These are phyloP conservation scores for Cymbopogon flexuosus DNA, from an alignment of 202 grass and related monocot species.

Conservation along the genomic window DNA sequence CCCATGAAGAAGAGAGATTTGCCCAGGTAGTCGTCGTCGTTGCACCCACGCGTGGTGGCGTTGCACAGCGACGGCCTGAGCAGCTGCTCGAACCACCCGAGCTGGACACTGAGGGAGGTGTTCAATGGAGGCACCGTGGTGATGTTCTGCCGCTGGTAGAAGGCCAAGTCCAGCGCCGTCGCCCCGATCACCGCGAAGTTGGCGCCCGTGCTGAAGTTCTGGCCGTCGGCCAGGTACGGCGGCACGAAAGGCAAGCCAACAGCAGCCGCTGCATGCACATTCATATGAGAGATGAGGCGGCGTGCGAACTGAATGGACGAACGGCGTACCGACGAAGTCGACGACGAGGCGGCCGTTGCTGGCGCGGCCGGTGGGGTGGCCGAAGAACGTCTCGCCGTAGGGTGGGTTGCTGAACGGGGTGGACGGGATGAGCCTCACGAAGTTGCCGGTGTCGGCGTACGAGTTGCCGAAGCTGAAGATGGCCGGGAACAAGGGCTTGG, in stretches of 20 bases:
- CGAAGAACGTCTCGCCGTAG: conserved; percentile 39
- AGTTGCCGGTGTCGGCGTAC: conserved; percentile 41
- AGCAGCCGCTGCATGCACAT: not conserved
- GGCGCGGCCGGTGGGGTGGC: conserved; percentile 34
- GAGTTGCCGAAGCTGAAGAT: conserved; percentile 48
- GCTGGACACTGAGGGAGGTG: conserved; percentile 44
- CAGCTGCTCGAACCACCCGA: conserved; percentile 45
- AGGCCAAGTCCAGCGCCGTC: not conserved
- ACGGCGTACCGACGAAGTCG: conserved; percentile 38
- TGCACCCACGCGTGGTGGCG: not conserved
- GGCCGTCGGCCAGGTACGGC: not conserved
- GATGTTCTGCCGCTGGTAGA: not conserved
- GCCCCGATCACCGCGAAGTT: not conserved
- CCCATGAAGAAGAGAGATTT: conserved; percentile 43
- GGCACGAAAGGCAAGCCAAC: not conserved
- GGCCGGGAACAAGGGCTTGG: not conserved
- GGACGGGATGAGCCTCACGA: not conserved
- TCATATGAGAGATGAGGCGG: no score
- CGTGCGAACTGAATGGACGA: not conserved
- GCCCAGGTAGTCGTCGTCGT: conserved; percentile 9
- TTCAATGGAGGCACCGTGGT: not conserved
- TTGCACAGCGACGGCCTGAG: conserved; percentile 45
- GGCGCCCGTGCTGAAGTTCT: not conserved
- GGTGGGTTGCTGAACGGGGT: not conserved
- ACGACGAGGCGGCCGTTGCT: conserved; percentile 31